Evolutionary conservation across 805 yeast species (phyloP).

Genomic region (Candida germanica): DNA sequence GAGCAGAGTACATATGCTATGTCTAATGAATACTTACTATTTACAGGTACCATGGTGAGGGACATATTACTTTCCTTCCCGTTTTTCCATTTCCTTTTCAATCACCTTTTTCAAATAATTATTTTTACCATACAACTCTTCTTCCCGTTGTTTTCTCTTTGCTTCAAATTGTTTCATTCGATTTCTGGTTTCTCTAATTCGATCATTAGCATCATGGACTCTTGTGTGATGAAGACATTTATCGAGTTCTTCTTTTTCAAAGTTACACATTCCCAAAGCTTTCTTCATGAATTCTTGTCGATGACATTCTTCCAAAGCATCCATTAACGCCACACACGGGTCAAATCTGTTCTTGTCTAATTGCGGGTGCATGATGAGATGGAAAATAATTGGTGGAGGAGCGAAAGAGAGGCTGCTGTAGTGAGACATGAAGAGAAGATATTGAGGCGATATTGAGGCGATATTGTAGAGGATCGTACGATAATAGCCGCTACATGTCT

Average conservation of each 20-base stretch:
- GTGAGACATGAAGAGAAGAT: too few species aligned
- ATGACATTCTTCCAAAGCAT: conserved; percentile 89
- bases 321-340: conserved; percentile 75
- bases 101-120: conserved; percentile 63
- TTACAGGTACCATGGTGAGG: too few species aligned
- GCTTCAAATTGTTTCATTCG: conserved; percentile 53
- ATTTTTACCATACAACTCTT: conserved; percentile 78
- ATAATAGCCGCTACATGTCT: too few species aligned
- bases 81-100: conserved; percentile 32
- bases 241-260: conserved; percentile 73
- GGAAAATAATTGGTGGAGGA: too few species aligned
- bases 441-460: too few species aligned
- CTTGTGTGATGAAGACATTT: conserved; percentile 81
- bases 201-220: conserved; percentile 55
- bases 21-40: too few species aligned
- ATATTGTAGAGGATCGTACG: too few species aligned
- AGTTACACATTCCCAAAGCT: conserved; percentile 81
- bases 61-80: neutral
- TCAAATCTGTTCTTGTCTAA: conserved; percentile 41
- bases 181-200: conserved; percentile 50
- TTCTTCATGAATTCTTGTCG: conserved; percentile 61
- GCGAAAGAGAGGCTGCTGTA: too few species aligned
- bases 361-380: conserved; percentile 45
- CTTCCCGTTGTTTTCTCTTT: conserved; percentile 61
- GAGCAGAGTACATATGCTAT: too few species aligned